A percentile compares a stretch with the other conserved stretches of the same genome.
phyloP scores from a whole-genome alignment of 352 stramenopile genomes.

The Thalassiosira hispida region DNA sequence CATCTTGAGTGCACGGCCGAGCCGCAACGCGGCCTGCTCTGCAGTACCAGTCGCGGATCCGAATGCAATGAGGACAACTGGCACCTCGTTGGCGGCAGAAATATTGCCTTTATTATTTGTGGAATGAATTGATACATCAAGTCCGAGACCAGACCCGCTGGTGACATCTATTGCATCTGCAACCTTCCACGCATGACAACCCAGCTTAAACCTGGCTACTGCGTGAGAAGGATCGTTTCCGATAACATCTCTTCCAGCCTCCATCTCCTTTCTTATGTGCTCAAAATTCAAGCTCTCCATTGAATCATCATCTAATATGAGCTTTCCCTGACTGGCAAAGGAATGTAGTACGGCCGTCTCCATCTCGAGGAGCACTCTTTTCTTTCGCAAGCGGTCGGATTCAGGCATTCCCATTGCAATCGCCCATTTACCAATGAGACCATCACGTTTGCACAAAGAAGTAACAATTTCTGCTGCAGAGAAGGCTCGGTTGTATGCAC shows the following conservation, averaged over 20 bases:
- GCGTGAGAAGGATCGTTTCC: constrained; percentile 15
- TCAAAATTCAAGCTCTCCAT: constrained; percentile 23
- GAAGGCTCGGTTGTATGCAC: constrained; percentile 60
- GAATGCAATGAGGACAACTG: constrained; percentile 26
- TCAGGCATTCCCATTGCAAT: neutral
- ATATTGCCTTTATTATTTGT: neutral
- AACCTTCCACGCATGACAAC: neutral
- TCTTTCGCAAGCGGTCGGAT: neutral
- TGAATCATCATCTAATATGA: constrained; percentile 53
- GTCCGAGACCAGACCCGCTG: neutral
- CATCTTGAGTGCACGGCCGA: constrained; percentile 3
- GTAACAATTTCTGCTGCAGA: constrained; percentile 17
- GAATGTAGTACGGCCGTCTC: constrained; percentile 38
- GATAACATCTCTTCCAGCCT: constrained; percentile 13
- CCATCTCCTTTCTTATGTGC: constrained; percentile 37
- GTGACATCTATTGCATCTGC: neutral
- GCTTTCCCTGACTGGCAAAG: constrained; percentile 31
- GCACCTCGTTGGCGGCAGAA: neutral
- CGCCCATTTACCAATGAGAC: neutral
- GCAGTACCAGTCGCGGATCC: constrained; percentile 31
- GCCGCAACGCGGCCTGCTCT: constrained; percentile 2
- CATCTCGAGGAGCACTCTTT: constrained; percentile 8
- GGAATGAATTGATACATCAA: neutral
- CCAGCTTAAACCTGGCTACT: neutral
- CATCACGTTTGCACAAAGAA: constrained; percentile 20